A percentile compares a stretch with the other conserved stretches of the same genome.
These are phyloP conservation scores for Alternaria longipes DNA, from an alignment of 2,329 filamentous ascomycete species.

Conservation along the genomic window DNA sequence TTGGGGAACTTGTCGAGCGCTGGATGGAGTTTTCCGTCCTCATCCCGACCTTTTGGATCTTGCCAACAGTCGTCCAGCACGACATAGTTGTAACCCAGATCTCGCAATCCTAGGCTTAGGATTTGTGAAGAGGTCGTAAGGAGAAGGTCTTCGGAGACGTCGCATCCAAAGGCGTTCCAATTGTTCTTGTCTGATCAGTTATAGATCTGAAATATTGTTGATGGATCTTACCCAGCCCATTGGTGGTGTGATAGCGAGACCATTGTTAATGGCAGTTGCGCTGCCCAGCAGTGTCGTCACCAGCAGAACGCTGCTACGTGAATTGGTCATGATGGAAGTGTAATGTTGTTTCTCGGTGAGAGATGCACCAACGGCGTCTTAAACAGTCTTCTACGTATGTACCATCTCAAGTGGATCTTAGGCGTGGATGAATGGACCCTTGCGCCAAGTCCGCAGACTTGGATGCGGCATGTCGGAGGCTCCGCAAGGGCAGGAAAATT, in stretches of 20 bases:
- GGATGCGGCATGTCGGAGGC: constrained; percentile 12
- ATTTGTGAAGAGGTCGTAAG: constrained; percentile 38
- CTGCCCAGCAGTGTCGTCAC: constrained; percentile 23
- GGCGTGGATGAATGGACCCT: background rate
- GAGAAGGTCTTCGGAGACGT: constrained; percentile 40
- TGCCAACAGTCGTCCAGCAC: constrained; percentile 70
- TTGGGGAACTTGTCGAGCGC: constrained; percentile 66
- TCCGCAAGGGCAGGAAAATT: constrained; percentile 21
- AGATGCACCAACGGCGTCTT: background rate
- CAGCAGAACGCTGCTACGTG: constrained; percentile 20
- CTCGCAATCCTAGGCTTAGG: constrained; percentile 35
- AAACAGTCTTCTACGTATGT: constrained; percentile 12
- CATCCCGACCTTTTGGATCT: constrained; percentile 57
- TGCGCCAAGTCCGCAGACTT: constrained; percentile 9
- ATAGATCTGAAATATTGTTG: too few species aligned
- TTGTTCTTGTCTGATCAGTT: constrained; percentile 27
- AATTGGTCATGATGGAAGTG: constrained; percentile 17
- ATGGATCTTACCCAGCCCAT: constrained; percentile 32
- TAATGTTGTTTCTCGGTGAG: background rate
- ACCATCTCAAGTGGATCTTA: constrained; percentile 2
- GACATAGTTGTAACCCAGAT: constrained; percentile 57
- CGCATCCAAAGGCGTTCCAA: constrained; percentile 39
- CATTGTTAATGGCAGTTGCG: constrained; percentile 36
- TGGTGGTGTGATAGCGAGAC: constrained; percentile 32
- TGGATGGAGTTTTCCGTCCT: constrained; percentile 49